Conservation (phyloP, 768 basidiomycete species). For the Hirschioporus abietinus region DNA sequence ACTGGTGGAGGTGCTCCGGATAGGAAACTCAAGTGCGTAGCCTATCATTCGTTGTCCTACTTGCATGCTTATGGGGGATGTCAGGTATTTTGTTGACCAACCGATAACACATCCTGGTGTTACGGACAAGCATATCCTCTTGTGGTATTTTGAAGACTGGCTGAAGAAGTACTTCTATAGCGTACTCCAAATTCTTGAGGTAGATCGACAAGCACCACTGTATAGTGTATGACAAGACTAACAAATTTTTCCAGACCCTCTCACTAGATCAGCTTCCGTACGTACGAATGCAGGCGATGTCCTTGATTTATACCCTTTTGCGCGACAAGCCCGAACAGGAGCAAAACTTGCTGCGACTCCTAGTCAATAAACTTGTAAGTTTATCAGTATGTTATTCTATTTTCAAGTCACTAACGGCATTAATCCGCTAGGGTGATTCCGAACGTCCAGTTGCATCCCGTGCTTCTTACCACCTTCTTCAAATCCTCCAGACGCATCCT, state of each 20-base stretch:
- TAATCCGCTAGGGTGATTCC: conserved; percentile 65
- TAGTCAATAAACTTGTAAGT: conserved; percentile 90
- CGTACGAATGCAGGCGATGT: conserved; percentile 79
- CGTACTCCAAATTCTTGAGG: conserved; percentile 86
- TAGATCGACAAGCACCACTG: conserved; percentile 23
- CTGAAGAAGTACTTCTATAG: conserved; percentile 96
- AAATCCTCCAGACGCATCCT: conserved; percentile 86
- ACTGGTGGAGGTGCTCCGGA: conserved; percentile 86
- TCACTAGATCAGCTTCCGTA: conserved; percentile 84
- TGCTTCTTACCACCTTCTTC: conserved; percentile 84
- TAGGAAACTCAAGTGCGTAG: conserved; percentile 74
- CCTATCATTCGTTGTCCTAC: conserved; percentile 11
- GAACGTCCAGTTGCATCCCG: conserved; percentile 86
- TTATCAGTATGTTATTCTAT: background rate
- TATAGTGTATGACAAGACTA: conserved; percentile 6
- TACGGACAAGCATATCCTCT: conserved; percentile 66
- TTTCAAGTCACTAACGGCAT: conserved; percentile 5
- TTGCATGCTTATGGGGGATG: too few relatives aligned
- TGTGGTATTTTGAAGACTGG: conserved; percentile 97
- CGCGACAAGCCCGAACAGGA: conserved; percentile 94
- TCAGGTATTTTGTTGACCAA: conserved; percentile 89
- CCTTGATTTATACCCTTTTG: conserved; percentile 73
- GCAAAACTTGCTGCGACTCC: conserved; percentile 86
- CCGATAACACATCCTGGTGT: conserved; percentile 56
- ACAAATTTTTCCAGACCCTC: conserved; percentile 44